Conservation (phyloP, 768 basidiomycete species). For the Zangia roseola region DNA sequence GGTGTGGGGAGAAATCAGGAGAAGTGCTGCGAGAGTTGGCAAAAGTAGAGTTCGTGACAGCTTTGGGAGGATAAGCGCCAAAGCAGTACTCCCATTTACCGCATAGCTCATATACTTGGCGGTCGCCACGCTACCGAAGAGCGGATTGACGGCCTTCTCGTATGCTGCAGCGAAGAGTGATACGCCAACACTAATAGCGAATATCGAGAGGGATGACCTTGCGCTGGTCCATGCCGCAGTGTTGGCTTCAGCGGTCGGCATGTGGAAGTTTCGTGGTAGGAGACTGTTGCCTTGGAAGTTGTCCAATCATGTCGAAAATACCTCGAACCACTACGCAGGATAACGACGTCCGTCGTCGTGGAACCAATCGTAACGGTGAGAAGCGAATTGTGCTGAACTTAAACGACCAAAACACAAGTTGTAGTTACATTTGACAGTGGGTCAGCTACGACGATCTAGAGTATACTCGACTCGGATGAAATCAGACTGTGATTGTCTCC, state of each 20-base stretch:
- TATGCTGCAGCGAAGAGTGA: conserved; percentile 64
- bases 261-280: neutral
- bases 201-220: conserved; percentile 23
- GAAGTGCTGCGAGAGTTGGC: conserved; percentile 37
- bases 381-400: no score
- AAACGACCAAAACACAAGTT: no score
- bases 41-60: conserved; percentile 26
- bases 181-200: conserved; percentile 33
- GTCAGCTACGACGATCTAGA: no score
- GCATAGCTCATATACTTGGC: conserved; percentile 45
- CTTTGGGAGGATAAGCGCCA: conserved; percentile 32
- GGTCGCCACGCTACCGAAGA: conserved; percentile 65
- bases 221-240: conserved; percentile 11
- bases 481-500: conserved; percentile 26
- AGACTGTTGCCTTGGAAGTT: no score
- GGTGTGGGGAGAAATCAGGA: conserved; percentile 55
- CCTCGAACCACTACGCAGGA: no score
- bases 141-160: conserved; percentile 60
- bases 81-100: conserved; percentile 36
- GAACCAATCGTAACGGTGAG: no score
- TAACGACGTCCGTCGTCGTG: no score
- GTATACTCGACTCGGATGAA: no score
- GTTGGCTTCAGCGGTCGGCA: conserved; percentile 5
- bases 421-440: no score
- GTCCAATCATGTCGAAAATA: neutral